Evolutionary conservation across 164 flowering plant genomes (phyloP).

Genomic region (Macadamia integrifolia): DNA sequence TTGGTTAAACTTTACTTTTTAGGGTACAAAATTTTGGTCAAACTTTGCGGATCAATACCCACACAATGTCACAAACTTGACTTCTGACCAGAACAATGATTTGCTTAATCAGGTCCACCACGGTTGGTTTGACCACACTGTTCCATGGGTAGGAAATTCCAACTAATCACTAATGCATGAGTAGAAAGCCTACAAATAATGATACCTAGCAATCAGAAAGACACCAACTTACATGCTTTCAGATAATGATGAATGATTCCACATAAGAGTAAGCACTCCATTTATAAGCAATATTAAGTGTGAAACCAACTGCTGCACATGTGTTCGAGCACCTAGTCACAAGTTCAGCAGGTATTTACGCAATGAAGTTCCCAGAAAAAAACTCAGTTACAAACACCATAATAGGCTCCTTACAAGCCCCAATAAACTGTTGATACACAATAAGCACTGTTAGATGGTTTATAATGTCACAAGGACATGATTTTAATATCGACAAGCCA

Average conservation of each 20-base stretch:
- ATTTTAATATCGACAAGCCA: too few species aligned
- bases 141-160: neutral
- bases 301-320: slow-evolving; percentile 60
- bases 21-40: too few species aligned
- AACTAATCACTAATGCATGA: too few species aligned
- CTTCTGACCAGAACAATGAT: too few species aligned
- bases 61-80: too few species aligned
- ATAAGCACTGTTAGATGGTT: neutral
- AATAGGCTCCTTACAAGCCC: slow-evolving; percentile 81
- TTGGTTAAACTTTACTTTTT: too few species aligned
- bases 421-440: slow-evolving; percentile 61
- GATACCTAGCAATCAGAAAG: neutral
- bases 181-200: too few species aligned
- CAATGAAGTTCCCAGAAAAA: slow-evolving; percentile 70
- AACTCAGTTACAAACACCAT: slow-evolving; percentile 94
- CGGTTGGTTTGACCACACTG: neutral
- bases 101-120: neutral
- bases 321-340: slow-evolving; percentile 65
- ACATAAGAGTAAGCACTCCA: slow-evolving; percentile 88
- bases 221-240: slow-evolving; percentile 60
- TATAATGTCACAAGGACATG: neutral
- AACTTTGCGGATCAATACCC: too few species aligned
- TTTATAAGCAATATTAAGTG: slow-evolving; percentile 79
- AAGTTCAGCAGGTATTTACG: slow-evolving; percentile 64
- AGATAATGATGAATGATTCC: slow-evolving; percentile 93